phyloP scores from a whole-genome alignment of 768 basidiomycete species.

The Agrocybe chaxingu region DNA sequence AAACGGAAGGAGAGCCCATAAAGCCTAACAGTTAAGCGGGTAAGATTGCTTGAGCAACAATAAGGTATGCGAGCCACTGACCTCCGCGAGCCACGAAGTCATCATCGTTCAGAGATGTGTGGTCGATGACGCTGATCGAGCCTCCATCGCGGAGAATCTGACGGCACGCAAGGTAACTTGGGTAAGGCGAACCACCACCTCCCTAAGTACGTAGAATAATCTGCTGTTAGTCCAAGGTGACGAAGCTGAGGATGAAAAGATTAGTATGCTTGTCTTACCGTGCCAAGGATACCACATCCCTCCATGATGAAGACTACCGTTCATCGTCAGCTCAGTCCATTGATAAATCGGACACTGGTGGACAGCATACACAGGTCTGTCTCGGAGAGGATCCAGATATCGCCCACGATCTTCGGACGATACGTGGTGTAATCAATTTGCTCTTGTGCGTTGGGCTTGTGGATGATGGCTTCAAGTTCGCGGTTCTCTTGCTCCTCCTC shows the following conservation, averaged over 20 bases:
- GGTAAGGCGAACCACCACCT: conserved; percentile 59
- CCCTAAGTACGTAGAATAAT: conserved; percentile 26
- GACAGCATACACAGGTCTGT: conserved; percentile 33
- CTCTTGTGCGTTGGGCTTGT: conserved; percentile 13
- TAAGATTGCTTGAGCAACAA: neutral
- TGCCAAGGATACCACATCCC: conserved; percentile 61
- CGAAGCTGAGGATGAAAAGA: neutral
- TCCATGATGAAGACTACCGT: conserved; percentile 53
- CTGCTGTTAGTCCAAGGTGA: neutral
- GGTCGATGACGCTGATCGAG: conserved; percentile 42
- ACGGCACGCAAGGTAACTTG: conserved; percentile 45
- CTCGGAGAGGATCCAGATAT: conserved; percentile 44
- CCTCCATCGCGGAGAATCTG: conserved; percentile 51
- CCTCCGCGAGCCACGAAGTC: conserved; percentile 30
- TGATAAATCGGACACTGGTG: too few relatives aligned
- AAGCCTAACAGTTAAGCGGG: conserved; percentile 15
- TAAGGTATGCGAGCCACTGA: neutral
- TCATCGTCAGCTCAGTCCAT: too few relatives aligned
- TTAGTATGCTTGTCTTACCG: conserved; percentile 16
- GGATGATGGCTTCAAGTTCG: conserved; percentile 5
- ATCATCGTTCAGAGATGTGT: conserved; percentile 37
- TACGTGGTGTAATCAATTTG: conserved; percentile 30
- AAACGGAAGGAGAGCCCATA: conserved; percentile 39
- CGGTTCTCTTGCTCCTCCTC: conserved; percentile 1
- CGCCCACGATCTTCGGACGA: conserved; percentile 29